Percentiles rank a stretch among this genome's conserved stretches.
These are phyloP conservation scores for Saturnispora hagleri DNA, from an alignment of 805 yeast species.

Conservation along the genomic window DNA sequence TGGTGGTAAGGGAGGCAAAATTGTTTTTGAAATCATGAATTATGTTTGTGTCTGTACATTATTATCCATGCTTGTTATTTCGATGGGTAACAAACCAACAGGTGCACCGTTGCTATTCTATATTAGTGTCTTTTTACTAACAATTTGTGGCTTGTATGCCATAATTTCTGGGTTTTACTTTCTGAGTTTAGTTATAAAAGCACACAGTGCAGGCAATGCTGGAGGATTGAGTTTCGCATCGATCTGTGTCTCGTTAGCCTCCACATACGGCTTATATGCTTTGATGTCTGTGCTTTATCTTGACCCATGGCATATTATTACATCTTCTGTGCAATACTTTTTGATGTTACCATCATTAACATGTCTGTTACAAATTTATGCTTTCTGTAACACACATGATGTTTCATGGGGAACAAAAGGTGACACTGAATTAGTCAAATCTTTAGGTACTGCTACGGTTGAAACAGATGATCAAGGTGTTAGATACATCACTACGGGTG, in stretches of 20 bases:
- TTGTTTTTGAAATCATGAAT: slow-evolving; percentile 77
- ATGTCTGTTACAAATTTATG: slow-evolving; percentile 88
- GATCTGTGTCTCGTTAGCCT: slow-evolving; percentile 72
- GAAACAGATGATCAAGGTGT: slow-evolving; percentile 74
- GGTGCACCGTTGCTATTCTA: slow-evolving; percentile 81
- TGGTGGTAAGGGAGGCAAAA: slow-evolving; percentile 67
- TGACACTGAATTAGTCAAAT: slow-evolving; percentile 63
- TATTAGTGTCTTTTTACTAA: slow-evolving; percentile 59
- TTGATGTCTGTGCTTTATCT: slow-evolving; percentile 75
- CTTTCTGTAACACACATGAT: slow-evolving; percentile 96
- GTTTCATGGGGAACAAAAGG: slow-evolving; percentile 99
- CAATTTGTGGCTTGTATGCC: slow-evolving; percentile 75
- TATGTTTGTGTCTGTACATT: slow-evolving; percentile 75
- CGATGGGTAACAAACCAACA: slow-evolving; percentile 97
- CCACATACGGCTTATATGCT: slow-evolving; percentile 86
- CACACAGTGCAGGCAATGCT: slow-evolving; percentile 28
- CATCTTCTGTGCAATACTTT: slow-evolving; percentile 83
- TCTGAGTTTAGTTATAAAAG: slow-evolving; percentile 48
- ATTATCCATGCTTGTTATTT: slow-evolving; percentile 81
- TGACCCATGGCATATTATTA: slow-evolving; percentile 94
- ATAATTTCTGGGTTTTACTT: slow-evolving; percentile 75
- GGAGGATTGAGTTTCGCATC: slow-evolving; percentile 51
- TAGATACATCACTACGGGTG: slow-evolving; percentile 74
- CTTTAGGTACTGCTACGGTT: slow-evolving; percentile 73
- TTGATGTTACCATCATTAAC: slow-evolving; percentile 85